phyloP scores from a whole-genome alignment of 192 early-diverging fungal genomes.

The Martensiomyces pterosporus region DNA sequence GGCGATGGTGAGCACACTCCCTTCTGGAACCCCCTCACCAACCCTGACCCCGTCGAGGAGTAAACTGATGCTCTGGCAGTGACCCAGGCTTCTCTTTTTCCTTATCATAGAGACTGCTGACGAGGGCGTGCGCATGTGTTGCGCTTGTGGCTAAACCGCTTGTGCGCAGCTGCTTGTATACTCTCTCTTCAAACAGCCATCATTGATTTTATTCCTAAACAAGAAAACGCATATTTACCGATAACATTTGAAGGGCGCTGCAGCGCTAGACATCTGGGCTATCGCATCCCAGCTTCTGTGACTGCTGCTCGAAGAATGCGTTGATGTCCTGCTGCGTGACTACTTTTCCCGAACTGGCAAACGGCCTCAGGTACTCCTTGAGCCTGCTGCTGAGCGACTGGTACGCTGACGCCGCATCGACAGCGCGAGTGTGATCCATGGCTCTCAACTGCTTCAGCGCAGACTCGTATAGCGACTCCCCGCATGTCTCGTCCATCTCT shows the following conservation, averaged over 20 bases:
- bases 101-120: too few species aligned
- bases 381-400: constrained; percentile 63
- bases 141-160: too few species aligned
- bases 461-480: constrained; percentile 68
- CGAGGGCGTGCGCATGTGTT: too few species aligned
- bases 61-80: constrained; percentile 3
- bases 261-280: too few species aligned
- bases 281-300: too few species aligned
- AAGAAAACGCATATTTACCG: too few species aligned
- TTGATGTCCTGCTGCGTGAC: constrained; percentile 72
- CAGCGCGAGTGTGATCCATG: constrained; percentile 69
- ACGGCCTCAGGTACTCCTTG: constrained; percentile 63
- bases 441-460: constrained; percentile 68
- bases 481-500: constrained; percentile 68
- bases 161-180: too few species aligned
- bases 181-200: too few species aligned
- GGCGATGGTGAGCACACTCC: constrained; percentile 48
- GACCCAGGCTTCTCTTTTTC: too few species aligned
- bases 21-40: constrained; percentile 47
- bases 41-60: constrained; percentile 44
- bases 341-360: constrained; percentile 68
- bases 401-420: constrained; percentile 78
- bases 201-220: too few species aligned
- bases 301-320: constrained; percentile 62
- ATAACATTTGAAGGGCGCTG: too few species aligned